Percentiles rank a stretch among this genome's conserved stretches.
Conservation (phyloP, 305 asterid species). For the Fraxinus baroniana region DNA sequence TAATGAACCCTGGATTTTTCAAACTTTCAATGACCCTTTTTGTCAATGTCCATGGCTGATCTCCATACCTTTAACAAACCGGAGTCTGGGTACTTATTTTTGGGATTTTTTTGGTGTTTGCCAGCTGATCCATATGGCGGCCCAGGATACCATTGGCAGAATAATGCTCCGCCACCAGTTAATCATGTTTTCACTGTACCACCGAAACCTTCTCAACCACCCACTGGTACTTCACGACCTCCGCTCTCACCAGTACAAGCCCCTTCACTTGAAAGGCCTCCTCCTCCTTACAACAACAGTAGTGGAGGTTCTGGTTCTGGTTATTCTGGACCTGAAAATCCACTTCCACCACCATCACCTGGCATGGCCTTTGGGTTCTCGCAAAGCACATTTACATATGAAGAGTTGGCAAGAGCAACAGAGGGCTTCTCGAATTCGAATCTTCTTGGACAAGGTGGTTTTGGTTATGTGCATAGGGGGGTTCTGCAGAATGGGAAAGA, state of each 20-base stretch:
- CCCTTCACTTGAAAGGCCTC: constrained; percentile 35
- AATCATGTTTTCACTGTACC: constrained; percentile 55
- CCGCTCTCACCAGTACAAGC: constrained; percentile 34
- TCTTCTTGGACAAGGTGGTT: constrained; percentile 96
- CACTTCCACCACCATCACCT: constrained; percentile 73
- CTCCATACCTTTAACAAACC: neutral
- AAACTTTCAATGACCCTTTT: neutral
- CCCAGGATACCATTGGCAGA: constrained; percentile 66
- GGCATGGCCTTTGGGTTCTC: constrained; percentile 75
- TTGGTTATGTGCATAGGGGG: constrained; percentile 89
- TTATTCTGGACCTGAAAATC: constrained; percentile 57
- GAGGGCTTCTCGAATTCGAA: constrained; percentile 91
- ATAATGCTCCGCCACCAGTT: constrained; percentile 50
- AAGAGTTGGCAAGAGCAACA: constrained; percentile 84
- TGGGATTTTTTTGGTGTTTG: constrained; percentile 12
- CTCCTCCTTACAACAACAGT: constrained; percentile 57
- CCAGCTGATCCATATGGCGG: constrained; percentile 67
- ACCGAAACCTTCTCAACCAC: constrained; percentile 56
- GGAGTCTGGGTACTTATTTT: constrained; percentile 18
- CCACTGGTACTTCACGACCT: constrained; percentile 42
- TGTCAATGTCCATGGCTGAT: neutral
- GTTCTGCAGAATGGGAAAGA: constrained; percentile 86
- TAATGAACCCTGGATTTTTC: neutral
- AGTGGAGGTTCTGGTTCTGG: constrained; percentile 83
- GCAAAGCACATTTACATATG: constrained; percentile 67